Percentiles rank a stretch among this genome's conserved stretches.
phyloP scores from a whole-genome alignment of 2,329 filamentous ascomycete genomes.

The Nannizzia gypsea region DNA sequence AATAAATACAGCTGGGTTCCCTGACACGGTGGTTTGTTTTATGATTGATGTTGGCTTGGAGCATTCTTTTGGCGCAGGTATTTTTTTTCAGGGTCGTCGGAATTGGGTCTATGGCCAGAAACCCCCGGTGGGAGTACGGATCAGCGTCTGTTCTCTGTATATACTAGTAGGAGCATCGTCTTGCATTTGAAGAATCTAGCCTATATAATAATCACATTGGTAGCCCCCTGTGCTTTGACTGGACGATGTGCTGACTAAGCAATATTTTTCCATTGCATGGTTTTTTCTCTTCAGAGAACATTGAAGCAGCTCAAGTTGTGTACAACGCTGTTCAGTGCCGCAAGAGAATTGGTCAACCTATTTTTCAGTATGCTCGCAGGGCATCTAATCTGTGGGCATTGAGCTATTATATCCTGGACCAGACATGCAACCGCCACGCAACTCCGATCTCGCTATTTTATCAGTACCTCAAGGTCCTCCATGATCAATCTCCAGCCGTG shows the following conservation, averaged over 20 bases:
- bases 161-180: neutral
- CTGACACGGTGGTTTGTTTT: neutral
- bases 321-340: neutral
- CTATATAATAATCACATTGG: neutral
- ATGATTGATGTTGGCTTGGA: constrained; percentile 14
- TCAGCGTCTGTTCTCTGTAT: neutral
- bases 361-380: neutral
- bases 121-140: neutral
- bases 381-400: neutral
- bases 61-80: neutral
- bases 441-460: neutral
- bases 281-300: neutral
- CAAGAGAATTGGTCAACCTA: neutral
- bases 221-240: neutral
- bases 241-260: neutral
- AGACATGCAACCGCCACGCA: neutral
- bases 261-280: neutral
- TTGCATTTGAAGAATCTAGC: neutral
- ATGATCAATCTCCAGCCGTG: constrained; percentile 20
- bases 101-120: neutral
- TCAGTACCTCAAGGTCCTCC: neutral
- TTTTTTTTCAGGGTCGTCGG: neutral
- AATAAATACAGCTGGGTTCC: neutral
- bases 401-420: neutral
- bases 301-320: neutral